Base-by-base conservation (phyloP, 2,329 filamentous ascomycete genomes). In the Penicillium sp. region DNA sequence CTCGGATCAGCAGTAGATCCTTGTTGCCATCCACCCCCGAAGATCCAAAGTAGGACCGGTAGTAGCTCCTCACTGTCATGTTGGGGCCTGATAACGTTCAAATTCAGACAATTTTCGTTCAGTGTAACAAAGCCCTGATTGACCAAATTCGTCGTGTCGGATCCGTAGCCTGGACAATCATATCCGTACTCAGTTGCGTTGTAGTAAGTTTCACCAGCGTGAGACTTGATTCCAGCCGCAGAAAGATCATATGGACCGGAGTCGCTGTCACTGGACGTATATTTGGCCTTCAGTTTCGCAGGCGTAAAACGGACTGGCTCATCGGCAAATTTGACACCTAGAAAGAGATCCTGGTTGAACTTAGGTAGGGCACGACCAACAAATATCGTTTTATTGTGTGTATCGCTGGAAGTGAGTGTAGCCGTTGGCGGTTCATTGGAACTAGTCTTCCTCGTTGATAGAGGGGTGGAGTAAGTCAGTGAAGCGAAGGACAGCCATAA, bases 21-120 rank as follows among this genome's bases (percentile, higher is more conserved):
- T 56, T 71, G 64, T 50, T 64, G 53, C 68, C 68, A 71, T 2
- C 69, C 69, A 52, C 69, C 69, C 3, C 69, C 69, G 47, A 66
- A 70, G 21, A 71, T 71, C 69, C 69, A 72, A 22, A 72, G 45
- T 57, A 72, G 60, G 16, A 72, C 69, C 5, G 69, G 69, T 11
- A 71, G 53, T 37, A 65, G 48, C 7, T 41, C 50, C 3, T 37
- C 50, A 29, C 49, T 13, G 0, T 47, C n/a, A 1, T 35, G 11
- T 29, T 46, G 43, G 3, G 68, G 69, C 7, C 64, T 61, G 27
- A 71, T 58, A 5, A 71, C 52, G 48, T 71, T 71, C 33, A 71
- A 21, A 53, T 69, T 70, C 24, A 67, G 47, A 43, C 69, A 71
- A 48, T 71, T 61, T 53, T 71, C 68, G 29, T 58, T 58, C 48